Percentiles rank a stretch among this genome's conserved stretches.
Evolutionary conservation across 2,329 filamentous ascomycete genomes (phyloP).

Genomic region (Cadophora sp.): DNA sequence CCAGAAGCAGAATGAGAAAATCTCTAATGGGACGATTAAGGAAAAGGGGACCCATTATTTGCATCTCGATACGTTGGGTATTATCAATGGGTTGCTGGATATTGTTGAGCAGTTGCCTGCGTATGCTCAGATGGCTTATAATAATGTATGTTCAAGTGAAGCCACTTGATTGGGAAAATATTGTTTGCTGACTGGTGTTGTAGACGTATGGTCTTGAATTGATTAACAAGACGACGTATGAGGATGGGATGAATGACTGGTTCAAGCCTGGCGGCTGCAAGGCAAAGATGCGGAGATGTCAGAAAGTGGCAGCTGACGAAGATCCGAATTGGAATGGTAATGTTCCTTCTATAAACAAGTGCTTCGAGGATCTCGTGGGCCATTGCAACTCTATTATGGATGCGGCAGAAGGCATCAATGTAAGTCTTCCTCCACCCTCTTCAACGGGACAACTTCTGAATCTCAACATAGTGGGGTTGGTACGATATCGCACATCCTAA

Average conservation of each 20-base stretch:
- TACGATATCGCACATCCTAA: slow-evolving; percentile 39
- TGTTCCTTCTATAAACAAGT: slow-evolving; percentile 3
- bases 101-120: slow-evolving; percentile 51
- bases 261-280: slow-evolving; percentile 56
- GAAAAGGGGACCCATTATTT: slow-evolving; percentile 60
- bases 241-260: slow-evolving; percentile 51
- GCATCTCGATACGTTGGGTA: slow-evolving; percentile 66
- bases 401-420: neutral
- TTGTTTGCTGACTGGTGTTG: neutral
- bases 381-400: slow-evolving; percentile 35
- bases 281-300: slow-evolving; percentile 58
- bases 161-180: slow-evolving; percentile 35
- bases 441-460: neutral
- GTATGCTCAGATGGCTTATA: slow-evolving; percentile 37
- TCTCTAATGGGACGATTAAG: slow-evolving; percentile 54
- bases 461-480: slow-evolving; percentile 8
- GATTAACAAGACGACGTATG: slow-evolving; percentile 34
- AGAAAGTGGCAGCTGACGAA: slow-evolving; percentile 50
- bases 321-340: slow-evolving; percentile 52
- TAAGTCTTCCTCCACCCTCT: neutral
- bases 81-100: slow-evolving; percentile 74
- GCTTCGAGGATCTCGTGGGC: neutral
- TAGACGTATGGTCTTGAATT: slow-evolving; percentile 23
- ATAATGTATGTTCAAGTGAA: slow-evolving; percentile 27
- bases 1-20: slow-evolving; percentile 65